Evolutionary conservation across 495 filamentous ascomycete species (phyloP).

Genomic region (Penicillium nucicola): DNA sequence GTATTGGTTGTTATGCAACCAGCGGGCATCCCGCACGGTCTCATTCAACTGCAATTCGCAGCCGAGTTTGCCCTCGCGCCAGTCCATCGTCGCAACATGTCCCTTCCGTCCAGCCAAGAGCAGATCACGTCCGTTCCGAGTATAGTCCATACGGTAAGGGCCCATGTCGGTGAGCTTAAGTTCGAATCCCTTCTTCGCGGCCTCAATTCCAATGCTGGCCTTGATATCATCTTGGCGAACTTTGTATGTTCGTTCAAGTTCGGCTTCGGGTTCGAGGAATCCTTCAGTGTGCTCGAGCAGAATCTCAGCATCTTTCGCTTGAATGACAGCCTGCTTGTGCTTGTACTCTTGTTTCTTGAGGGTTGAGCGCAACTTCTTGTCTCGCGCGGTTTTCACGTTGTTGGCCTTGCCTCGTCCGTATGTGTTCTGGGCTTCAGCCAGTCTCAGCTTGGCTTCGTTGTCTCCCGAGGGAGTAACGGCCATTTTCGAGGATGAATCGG

Average conservation of each 20-base stretch:
- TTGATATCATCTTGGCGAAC: conserved; percentile 86
- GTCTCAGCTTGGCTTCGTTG: conserved; percentile 37
- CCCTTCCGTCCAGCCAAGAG: conserved; percentile 87
- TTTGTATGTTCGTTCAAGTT: conserved; percentile 87
- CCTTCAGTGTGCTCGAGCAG: conserved; percentile 83
- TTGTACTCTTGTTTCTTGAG: conserved; percentile 73
- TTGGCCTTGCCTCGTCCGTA: conserved; percentile 84
- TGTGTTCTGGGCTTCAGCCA: conserved; percentile 62
- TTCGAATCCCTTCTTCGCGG: conserved; percentile 89
- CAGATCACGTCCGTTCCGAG: conserved; percentile 79
- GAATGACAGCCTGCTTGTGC: conserved; percentile 73
- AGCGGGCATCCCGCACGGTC: conserved; percentile 83
- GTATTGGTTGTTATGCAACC: conserved; percentile 93
- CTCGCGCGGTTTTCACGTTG: conserved; percentile 53
- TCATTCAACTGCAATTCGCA: conserved; percentile 89
- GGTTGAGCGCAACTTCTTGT: conserved; percentile 87
- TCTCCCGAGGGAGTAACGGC: conserved; percentile 31
- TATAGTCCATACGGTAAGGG: conserved; percentile 84
- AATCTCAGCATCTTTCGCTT: conserved; percentile 93
- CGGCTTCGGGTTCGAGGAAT: conserved; percentile 83
- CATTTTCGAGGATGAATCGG: conserved; percentile 23
- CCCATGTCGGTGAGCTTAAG: conserved; percentile 78
- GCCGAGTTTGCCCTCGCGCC: conserved; percentile 84
- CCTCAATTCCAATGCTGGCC: conserved; percentile 69
- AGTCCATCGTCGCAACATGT: conserved; percentile 96